Percentiles rank a stretch among this genome's conserved stretches.
These are phyloP conservation scores for Poteriospumella lacustris DNA, from an alignment of 108 stramenopile genomes.

Conservation along the genomic window DNA sequence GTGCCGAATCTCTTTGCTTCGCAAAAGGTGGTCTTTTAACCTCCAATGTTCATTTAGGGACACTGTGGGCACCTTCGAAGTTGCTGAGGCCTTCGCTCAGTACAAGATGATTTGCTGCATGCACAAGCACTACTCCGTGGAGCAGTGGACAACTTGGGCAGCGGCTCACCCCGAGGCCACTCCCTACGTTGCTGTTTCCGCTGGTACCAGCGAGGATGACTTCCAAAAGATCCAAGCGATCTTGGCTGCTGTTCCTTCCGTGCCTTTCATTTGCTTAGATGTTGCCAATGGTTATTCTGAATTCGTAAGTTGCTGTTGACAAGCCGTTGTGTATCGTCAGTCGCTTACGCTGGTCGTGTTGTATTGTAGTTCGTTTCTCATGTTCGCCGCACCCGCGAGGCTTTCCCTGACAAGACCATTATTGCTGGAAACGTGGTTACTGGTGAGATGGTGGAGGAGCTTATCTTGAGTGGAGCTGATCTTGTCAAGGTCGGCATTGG, in stretches of 20 bases:
- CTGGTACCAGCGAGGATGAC: conserved; percentile 39
- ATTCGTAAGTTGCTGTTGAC: not conserved
- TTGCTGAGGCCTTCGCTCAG: conserved; percentile 33
- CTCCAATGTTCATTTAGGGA: conserved; percentile 23
- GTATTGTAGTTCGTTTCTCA: conserved; percentile 31
- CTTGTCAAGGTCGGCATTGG: conserved; percentile 47
- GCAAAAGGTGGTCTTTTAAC: not conserved
- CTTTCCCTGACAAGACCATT: conserved; percentile 39
- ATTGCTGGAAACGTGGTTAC: conserved; percentile 58
- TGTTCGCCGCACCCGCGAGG: conserved; percentile 29
- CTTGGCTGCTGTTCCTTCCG: conserved; percentile 4
- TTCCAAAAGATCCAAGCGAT: conserved; percentile 28
- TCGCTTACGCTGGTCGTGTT: not conserved
- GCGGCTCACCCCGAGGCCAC: conserved; percentile 21
- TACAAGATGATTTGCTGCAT: conserved; percentile 35
- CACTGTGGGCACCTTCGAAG: conserved; percentile 51
- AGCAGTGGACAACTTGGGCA: conserved; percentile 33
- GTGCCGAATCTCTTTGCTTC: not conserved
- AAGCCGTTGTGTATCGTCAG: not conserved
- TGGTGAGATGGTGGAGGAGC: conserved; percentile 54
- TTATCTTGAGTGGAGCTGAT: conserved; percentile 52
- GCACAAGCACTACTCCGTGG: conserved; percentile 52
- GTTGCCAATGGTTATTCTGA: conserved; percentile 56
- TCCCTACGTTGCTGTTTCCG: conserved; percentile 32
- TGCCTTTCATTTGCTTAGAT: conserved; percentile 48